phyloP scores from a whole-genome alignment of 192 early-diverging fungal species.

The Chytriomyces hyalinus region DNA sequence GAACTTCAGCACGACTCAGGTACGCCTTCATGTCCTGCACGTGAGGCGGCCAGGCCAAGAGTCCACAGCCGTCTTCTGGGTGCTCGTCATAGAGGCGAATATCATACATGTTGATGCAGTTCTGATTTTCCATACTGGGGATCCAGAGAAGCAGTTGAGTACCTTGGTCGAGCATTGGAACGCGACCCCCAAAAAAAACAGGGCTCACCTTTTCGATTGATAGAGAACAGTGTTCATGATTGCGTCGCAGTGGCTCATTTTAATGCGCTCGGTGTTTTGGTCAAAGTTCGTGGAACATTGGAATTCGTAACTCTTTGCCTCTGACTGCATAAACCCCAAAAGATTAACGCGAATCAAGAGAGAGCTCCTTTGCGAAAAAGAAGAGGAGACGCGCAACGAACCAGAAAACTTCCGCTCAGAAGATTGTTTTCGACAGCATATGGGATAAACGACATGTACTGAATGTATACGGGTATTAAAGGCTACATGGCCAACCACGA shows the following conservation, averaged over 20 bases:
- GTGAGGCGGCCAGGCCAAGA: conserved; percentile 51
- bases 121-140: conserved; percentile 22
- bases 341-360: neutral
- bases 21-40: conserved; percentile 47
- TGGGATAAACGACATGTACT: conserved; percentile 60
- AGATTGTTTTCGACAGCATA: conserved; percentile 49
- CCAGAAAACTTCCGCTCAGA: conserved; percentile 34
- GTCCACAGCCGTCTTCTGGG: conserved; percentile 59
- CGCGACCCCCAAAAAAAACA: conserved; percentile 4
- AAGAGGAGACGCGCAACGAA: neutral
- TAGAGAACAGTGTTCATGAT: conserved; percentile 49
- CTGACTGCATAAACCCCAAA: neutral
- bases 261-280: conserved; percentile 41
- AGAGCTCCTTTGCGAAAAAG: too few species aligned
- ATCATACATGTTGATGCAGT: conserved; percentile 78
- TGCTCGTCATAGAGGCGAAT: conserved; percentile 63
- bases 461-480: neutral
- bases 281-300: neutral
- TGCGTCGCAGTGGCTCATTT: conserved; percentile 46
- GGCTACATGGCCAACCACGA: neutral
- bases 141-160: neutral
- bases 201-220: conserved; percentile 20
- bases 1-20: conserved; percentile 53
- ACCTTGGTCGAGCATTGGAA: neutral
- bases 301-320: neutral